phyloP scores from a whole-genome alignment of 1,284 basidiomycete genomes.

The Wolfiporia cocos region DNA sequence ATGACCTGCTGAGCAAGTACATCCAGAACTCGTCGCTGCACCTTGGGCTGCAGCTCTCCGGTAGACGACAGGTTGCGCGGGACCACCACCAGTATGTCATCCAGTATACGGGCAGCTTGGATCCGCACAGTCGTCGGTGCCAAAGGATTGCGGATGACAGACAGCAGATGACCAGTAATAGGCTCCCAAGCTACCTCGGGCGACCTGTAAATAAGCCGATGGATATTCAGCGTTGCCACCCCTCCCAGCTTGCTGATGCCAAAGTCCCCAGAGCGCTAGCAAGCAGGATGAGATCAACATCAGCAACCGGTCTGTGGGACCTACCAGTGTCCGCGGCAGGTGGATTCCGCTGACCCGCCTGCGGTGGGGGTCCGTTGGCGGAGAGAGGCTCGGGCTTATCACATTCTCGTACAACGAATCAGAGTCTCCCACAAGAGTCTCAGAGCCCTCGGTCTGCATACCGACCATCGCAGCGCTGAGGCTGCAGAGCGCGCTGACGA shows the following conservation, averaged over 20 bases:
- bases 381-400: slow-evolving; percentile 31
- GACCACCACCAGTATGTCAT: slow-evolving; percentile 72
- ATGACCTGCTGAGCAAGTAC: slow-evolving; percentile 80
- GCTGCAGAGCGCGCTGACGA: slow-evolving; percentile 78
- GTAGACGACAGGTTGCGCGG: slow-evolving; percentile 60
- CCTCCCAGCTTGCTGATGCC: slow-evolving; percentile 81
- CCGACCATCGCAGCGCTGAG: slow-evolving; percentile 88
- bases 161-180: slow-evolving; percentile 74
- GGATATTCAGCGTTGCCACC: slow-evolving; percentile 78
- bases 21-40: slow-evolving; percentile 79
- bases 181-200: slow-evolving; percentile 84
- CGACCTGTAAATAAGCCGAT: slow-evolving; percentile 75
- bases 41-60: slow-evolving; percentile 57
- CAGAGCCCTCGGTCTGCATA: slow-evolving; percentile 53
- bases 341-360: slow-evolving; percentile 83
- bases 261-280: slow-evolving; percentile 75
- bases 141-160: slow-evolving; percentile 57
- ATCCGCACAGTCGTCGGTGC: slow-evolving; percentile 79
- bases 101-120: slow-evolving; percentile 83
- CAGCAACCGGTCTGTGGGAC: slow-evolving; percentile 20
- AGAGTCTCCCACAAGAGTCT: slow-evolving; percentile 23
- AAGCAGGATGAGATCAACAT: background rate
- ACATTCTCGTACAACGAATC: slow-evolving; percentile 38
- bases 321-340: slow-evolving; percentile 67
- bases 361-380: slow-evolving; percentile 46